Percentiles rank a stretch among this genome's conserved stretches.
Conservation (phyloP, 129 eudicot species). For the Chrysanthemum seticuspe region DNA sequence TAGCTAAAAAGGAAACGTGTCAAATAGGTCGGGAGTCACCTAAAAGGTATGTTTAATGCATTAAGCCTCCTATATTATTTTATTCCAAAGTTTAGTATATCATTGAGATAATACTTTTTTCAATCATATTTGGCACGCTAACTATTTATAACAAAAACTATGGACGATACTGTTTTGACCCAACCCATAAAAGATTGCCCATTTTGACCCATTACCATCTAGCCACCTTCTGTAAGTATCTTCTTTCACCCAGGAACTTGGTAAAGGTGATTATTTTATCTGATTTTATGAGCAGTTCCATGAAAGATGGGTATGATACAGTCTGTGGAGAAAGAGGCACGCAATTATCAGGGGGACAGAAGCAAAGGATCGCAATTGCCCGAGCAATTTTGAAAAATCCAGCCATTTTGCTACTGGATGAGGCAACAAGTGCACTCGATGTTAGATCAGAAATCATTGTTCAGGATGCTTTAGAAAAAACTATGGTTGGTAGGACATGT, state of each 20-base stretch:
- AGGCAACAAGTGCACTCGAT: conserved; percentile 55
- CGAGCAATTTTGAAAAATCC: conserved; percentile 56
- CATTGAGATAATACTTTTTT: neutral
- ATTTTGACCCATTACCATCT: neutral
- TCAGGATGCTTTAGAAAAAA: conserved; percentile 38
- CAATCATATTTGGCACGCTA: neutral
- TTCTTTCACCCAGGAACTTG: neutral
- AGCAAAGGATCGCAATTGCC: conserved; percentile 60
- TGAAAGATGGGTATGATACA: conserved; percentile 49
- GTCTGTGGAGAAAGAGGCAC: conserved; percentile 60
- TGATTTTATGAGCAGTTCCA: conserved; percentile 37
- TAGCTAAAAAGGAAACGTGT: neutral
- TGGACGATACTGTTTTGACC: neutral
- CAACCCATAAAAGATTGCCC: neutral
- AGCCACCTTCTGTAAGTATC: neutral
- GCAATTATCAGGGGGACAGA: conserved; percentile 61
- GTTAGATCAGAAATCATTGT: conserved; percentile 41
- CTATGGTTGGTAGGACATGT: conserved; percentile 46
- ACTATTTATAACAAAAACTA: neutral
- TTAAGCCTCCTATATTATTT: neutral
- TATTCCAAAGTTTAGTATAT: neutral
- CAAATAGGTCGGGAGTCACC: neutral
- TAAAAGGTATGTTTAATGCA: neutral
- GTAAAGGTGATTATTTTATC: conserved; percentile 42
- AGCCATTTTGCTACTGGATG: conserved; percentile 46